Conservation (phyloP, 148 eudicot species). For the Salicornia ramosissima region DNA sequence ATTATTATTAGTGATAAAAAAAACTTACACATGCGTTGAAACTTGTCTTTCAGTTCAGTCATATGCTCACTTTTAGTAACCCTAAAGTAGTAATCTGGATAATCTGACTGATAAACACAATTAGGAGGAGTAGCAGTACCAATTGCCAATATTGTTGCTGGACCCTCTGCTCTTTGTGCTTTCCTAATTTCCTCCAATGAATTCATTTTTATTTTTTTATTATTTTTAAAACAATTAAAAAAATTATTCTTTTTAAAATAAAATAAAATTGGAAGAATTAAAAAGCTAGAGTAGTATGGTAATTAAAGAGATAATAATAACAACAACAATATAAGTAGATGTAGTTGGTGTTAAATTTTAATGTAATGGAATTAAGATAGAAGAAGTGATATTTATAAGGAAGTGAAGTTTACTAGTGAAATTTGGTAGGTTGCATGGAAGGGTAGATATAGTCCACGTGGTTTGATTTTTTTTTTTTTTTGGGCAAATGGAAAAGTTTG, state of each 20-base stretch:
- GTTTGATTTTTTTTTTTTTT: too few species aligned
- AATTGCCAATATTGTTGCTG: constrained; percentile 23
- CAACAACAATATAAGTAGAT: too few species aligned
- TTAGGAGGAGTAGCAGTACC: constrained; percentile 23
- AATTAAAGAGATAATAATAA: too few species aligned
- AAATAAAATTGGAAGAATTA: not conserved
- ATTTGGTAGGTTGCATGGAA: constrained; percentile 23
- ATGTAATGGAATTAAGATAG: too few species aligned
- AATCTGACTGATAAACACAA: constrained; percentile 27
- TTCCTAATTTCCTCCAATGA: constrained; percentile 25
- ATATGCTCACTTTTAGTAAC: constrained; percentile 29
- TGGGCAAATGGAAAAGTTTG: too few species aligned
- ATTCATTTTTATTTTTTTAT: not conserved
- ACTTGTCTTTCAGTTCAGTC: constrained; percentile 30
- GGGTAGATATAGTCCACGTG: constrained; percentile 22
- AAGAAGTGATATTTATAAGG: not conserved
- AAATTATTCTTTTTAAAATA: too few species aligned
- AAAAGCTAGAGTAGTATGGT: not conserved
- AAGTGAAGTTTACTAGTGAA: not conserved
- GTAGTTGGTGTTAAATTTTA: too few species aligned
- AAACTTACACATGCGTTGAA: constrained; percentile 34
- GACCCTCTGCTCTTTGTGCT: constrained; percentile 31
- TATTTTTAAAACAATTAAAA: not conserved
- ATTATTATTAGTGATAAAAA: too few species aligned
- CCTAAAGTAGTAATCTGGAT: constrained; percentile 26